Evolutionary conservation across 208 protist species (phyloP), one percentile per base, ranked within the genome.

Genomic region (Acanthamoeba polyphaga): DNA sequence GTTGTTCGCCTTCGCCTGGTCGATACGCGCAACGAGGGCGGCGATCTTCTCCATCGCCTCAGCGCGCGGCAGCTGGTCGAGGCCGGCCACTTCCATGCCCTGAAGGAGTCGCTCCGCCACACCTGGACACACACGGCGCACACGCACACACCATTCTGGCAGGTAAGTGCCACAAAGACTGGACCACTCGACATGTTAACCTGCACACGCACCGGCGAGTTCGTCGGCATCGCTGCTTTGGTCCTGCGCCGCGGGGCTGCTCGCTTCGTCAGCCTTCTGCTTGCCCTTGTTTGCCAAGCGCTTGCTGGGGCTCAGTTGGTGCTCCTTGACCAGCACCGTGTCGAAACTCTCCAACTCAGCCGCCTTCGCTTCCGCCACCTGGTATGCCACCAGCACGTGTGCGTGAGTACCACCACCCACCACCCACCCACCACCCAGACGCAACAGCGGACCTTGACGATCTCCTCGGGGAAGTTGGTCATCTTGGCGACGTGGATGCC

Each of bases 401-500:
- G n/a, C n/a, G n/a, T n/a, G 3, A 55, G 5, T 9, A 29, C 24
- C 0, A n/a, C 43, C 43, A 49, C 43, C 2, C 43, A 58, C 6
- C n/a, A 70, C 72, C 70, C 6, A 62, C 87, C 58, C 89, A 74
- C 55, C 62, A 62, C 60, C 74, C 43, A 32, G 88, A 66, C 10
- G 24, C 17, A 34, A 19, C 38, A 13, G 43, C 94, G 24, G 10
- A 95, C 89, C 6, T 89, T 60, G 66, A 97, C 32, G 22, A 98
- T 97, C 13, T 88, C 27, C 10, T 66, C 1, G 46, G 98, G 98
- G 82, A 99, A 99, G 70, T 97, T 70, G 3, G 98, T 98, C n/a
- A 98, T 46, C 95, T 98, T 88, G 1, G 98, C 98, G 8, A 99
- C 98, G 87, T 99, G 97, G 51, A 99, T 98, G 84, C 98, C 98